A percentile compares a stretch with the other conserved stretches of the same genome.
These are phyloP conservation scores for Lipomyces starkeyi DNA, from an alignment of 805 yeast species.

Conservation along the genomic window DNA sequence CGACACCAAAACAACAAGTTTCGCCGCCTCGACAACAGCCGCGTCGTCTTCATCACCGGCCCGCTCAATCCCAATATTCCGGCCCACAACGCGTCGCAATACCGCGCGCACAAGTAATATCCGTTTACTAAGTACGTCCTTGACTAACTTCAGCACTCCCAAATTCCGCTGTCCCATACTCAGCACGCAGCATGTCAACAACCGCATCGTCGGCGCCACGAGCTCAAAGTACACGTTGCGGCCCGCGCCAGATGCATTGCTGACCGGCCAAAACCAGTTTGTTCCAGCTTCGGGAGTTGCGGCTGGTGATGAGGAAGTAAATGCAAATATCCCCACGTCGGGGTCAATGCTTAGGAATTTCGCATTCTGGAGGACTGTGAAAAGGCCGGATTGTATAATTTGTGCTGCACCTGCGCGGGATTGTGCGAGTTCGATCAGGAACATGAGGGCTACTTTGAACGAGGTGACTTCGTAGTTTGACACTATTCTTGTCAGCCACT, in stretches of 20 bases:
- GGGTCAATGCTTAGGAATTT: constrained; percentile 72
- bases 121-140: constrained; percentile 24
- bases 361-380: constrained; percentile 63
- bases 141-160: constrained; percentile 25
- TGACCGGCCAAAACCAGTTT: constrained; percentile 23
- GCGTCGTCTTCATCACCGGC: constrained; percentile 12
- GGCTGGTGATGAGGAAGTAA: constrained; percentile 18
- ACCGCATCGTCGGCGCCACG: constrained; percentile 35
- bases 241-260: constrained; percentile 14
- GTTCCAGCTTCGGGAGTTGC: neutral
- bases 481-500: constrained; percentile 44
- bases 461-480: constrained; percentile 77
- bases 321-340: constrained; percentile 66
- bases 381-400: constrained; percentile 73
- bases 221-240: constrained; percentile 36
- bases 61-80: constrained; percentile 13
- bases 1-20: constrained; percentile 27
- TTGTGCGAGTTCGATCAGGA: constrained; percentile 76
- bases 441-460: constrained; percentile 70
- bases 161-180: constrained; percentile 39
- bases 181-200: constrained; percentile 34
- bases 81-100: constrained; percentile 28
- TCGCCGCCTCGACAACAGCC: constrained; percentile 27
- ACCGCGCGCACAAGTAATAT: constrained; percentile 30
- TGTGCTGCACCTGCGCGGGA: constrained; percentile 78